A percentile compares a stretch with the other conserved stretches of the same genome.
These are phyloP conservation scores for Gomphus bonarii DNA, from an alignment of 1,284 basidiomycete species.

Conservation along the genomic window DNA sequence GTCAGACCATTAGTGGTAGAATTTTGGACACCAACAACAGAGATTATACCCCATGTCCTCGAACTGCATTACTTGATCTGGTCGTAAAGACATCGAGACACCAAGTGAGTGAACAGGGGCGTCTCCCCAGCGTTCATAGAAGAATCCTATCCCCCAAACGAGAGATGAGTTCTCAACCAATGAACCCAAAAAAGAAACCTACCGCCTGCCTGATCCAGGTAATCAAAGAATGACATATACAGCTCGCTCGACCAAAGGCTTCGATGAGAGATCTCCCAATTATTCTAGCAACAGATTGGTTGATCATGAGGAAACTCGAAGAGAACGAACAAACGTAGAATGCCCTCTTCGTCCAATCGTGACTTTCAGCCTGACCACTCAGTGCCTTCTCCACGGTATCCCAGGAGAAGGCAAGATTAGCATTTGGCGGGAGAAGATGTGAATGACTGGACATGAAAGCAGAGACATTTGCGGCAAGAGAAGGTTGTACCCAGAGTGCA, in stretches of 20 bases:
- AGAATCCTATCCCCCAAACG: neutral
- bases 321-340: slow-evolving; percentile 3
- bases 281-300: neutral
- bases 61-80: slow-evolving; percentile 9
- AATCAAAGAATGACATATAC: slow-evolving; percentile 5
- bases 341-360: neutral
- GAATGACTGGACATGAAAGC: slow-evolving; percentile 1
- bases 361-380: neutral
- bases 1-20: neutral
- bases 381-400: neutral
- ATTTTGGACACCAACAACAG: neutral
- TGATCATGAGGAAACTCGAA: neutral
- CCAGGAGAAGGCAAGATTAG: slow-evolving; percentile 5
- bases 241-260: slow-evolving; percentile 5
- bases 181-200: neutral
- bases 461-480: slow-evolving; percentile 1
- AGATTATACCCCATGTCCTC: slow-evolving; percentile 6
- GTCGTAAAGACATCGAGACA: slow-evolving; percentile 4
- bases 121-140: slow-evolving; percentile 10
- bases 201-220: slow-evolving; percentile 5
- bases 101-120: slow-evolving; percentile 1
- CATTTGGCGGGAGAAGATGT: neutral
- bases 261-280: slow-evolving; percentile 8
- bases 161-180: neutral
- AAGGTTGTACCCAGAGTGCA: slow-evolving; percentile 4